Conservation (phyloP, 257 asterid species). For the Gardenia jasminoides region DNA sequence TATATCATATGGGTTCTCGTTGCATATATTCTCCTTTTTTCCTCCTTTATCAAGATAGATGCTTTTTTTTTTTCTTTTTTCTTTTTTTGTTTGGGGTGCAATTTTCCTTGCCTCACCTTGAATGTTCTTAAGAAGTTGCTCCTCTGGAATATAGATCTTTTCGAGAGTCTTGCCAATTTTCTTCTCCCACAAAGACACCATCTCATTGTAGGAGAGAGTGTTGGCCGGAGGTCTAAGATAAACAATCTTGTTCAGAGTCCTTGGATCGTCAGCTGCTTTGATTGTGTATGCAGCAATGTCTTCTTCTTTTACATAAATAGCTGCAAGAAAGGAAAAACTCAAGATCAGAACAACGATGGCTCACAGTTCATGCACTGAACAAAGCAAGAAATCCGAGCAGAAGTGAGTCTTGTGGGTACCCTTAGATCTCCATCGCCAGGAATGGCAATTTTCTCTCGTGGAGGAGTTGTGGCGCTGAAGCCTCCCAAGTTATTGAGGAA, state of each 20-base stretch:
- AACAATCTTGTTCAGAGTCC: conserved; percentile 29
- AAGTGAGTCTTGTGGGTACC: background rate
- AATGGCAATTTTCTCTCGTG: conserved; percentile 24
- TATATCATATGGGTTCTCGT: too few species aligned
- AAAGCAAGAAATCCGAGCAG: background rate
- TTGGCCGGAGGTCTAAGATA: conserved; percentile 23
- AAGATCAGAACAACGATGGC: background rate
- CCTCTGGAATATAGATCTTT: conserved; percentile 21
- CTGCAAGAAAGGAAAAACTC: background rate
- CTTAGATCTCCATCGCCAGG: conserved; percentile 30
- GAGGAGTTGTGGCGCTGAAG: conserved; percentile 11
- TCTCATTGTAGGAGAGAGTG: conserved; percentile 20
- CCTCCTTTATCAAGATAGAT: too few species aligned
- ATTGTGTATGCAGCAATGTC: conserved; percentile 28
- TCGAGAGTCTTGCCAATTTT: conserved; percentile 25
- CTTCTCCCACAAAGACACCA: conserved; percentile 26
- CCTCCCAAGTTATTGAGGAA: conserved; percentile 13
- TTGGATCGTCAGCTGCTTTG: conserved; percentile 32
- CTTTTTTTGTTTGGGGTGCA: too few species aligned
- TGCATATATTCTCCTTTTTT: too few species aligned
- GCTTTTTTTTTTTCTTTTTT: too few species aligned
- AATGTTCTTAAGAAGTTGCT: conserved; percentile 20
- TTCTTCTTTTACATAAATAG: conserved; percentile 17
- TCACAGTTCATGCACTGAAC: background rate
- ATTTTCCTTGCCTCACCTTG: conserved; percentile 7